phyloP scores from a whole-genome alignment of 2,329 filamentous ascomycete species.

The Colletotrichum abscissum region DNA sequence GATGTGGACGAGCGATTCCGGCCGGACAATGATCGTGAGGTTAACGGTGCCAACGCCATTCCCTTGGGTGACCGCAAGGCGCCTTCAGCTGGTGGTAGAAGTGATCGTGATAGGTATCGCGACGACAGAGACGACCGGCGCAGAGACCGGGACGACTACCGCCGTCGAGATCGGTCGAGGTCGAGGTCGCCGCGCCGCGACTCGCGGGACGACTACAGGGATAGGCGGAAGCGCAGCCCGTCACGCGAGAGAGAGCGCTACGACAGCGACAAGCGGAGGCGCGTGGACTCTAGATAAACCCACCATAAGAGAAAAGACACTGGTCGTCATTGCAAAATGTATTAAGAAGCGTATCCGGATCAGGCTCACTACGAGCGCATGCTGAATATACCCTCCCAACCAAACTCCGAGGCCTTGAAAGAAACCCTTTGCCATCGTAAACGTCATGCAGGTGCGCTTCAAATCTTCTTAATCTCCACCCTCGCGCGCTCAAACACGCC shows the following conservation, averaged over 20 bases:
- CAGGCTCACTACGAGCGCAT: slow-evolving; percentile 18
- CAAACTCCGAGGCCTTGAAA: slow-evolving; percentile 16
- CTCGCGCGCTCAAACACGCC: slow-evolving; percentile 84
- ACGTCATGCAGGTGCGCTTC: neutral
- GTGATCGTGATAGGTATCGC: slow-evolving; percentile 43
- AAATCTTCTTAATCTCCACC: slow-evolving; percentile 88
- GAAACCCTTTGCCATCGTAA: slow-evolving; percentile 15
- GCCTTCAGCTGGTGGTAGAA: slow-evolving; percentile 38
- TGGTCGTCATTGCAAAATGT: neutral
- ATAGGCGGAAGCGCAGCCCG: slow-evolving; percentile 67
- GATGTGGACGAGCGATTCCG: slow-evolving; percentile 74
- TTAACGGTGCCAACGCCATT: slow-evolving; percentile 76
- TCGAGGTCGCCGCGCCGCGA: slow-evolving; percentile 65
- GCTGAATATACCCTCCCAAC: slow-evolving; percentile 34
- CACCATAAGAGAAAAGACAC: neutral
- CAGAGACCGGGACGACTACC: slow-evolving; percentile 47
- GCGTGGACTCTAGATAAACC: slow-evolving; percentile 54
- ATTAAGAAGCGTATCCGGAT: slow-evolving; percentile 29
- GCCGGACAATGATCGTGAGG: slow-evolving; percentile 65
- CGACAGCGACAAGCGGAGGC: slow-evolving; percentile 69
- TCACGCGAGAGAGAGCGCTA: slow-evolving; percentile 66
- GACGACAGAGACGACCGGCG: slow-evolving; percentile 45
- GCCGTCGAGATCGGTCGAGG: slow-evolving; percentile 53
- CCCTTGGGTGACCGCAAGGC: slow-evolving; percentile 72
- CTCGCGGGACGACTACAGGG: slow-evolving; percentile 55